Percentiles rank a stretch among this genome's conserved stretches.
phyloP scores from a whole-genome alignment of 2,329 filamentous ascomycete species.

The Ascochyta clinopodiicola region DNA sequence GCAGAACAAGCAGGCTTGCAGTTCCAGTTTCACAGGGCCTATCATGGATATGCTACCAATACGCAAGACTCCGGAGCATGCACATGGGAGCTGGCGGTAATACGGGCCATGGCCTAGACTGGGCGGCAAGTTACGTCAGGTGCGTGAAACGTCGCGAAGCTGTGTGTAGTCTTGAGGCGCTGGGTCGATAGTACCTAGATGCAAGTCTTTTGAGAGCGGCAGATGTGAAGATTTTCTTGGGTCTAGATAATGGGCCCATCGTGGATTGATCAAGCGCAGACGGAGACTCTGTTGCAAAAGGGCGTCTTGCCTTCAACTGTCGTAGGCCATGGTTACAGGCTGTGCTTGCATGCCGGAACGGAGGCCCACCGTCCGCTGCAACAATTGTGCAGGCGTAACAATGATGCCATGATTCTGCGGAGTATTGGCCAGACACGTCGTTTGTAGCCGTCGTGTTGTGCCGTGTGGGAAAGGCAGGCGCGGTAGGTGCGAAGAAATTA shows the following conservation, averaged over 20 bases:
- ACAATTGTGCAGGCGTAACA: not conserved
- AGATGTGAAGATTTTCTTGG: slow-evolving; percentile 1
- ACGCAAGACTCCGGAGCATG: not conserved
- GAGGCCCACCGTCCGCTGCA: not conserved
- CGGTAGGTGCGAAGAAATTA: not conserved
- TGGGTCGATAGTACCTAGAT: slow-evolving; percentile 1
- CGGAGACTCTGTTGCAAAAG: not conserved
- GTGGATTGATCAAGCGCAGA: not conserved
- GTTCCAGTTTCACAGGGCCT: not conserved
- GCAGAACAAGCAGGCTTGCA: not conserved
- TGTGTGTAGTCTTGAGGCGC: slow-evolving; percentile 1
- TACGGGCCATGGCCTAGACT: not conserved
- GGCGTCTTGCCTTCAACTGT: not conserved
- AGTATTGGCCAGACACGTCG: not conserved
- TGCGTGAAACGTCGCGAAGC: not conserved
- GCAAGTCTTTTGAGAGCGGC: not conserved
- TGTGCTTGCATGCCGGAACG: not conserved
- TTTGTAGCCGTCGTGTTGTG: not conserved
- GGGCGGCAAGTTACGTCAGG: not conserved
- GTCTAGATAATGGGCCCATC: not conserved
- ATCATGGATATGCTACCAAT: not conserved
- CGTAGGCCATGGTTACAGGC: not conserved
- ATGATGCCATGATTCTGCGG: not conserved
- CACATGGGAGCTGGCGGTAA: not conserved
- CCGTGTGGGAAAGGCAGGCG: not conserved